Evolutionary conservation across 345 rosid species (phyloP), one percentile per base, ranked within the genome.

Genomic region (Aurinia saxatilis): DNA sequence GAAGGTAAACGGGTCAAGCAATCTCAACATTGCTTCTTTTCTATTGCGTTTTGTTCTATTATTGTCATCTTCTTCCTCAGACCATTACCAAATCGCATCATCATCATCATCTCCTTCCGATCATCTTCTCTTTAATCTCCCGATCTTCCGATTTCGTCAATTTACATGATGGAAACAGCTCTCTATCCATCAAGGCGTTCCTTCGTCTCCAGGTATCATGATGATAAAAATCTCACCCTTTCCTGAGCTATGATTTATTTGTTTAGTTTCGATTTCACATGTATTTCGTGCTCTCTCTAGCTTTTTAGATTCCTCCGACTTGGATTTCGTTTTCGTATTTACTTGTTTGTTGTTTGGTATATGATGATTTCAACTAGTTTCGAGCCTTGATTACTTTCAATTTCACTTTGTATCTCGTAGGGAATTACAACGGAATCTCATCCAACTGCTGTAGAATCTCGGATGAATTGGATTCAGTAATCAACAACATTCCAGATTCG

Each of bases 1-100:
- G n/a, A 48, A 38, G 57, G 70, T 36, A 66, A 66, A 47, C 2
- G 33, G 71, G 64, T 66, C 50, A 57, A 66, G 50, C 56, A 42
- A 64, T 13, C 16, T 63, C n/a, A 18, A 51, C 50, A 29, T 52
- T 31, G 60, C 44, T 19, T 65, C 29, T 21, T 21, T 21, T 11
- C n/a, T 5, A 4, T 27, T 27, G 31, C 31, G 7, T 27, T 27
- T 1, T 27, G 1, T 65, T 65, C 15, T 54, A 56, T 56, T 27
- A 36, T 47, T 55, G 63, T 55, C 56, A 44, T 9, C 18, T n/a
- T n/a, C n/a, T n/a, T n/a, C n/a, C n/a, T n/a, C n/a, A n/a, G n/a
- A n/a, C n/a, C n/a, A n/a, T n/a, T n/a, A n/a, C n/a, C n/a, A n/a
- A n/a, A n/a, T 29, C 6, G 34, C 51, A n/a, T 34, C 0, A 42